These are phyloP conservation scores for Colletotrichum noveboracense DNA, from an alignment of 2,329 filamentous ascomycete species.

Conservation along the genomic window DNA sequence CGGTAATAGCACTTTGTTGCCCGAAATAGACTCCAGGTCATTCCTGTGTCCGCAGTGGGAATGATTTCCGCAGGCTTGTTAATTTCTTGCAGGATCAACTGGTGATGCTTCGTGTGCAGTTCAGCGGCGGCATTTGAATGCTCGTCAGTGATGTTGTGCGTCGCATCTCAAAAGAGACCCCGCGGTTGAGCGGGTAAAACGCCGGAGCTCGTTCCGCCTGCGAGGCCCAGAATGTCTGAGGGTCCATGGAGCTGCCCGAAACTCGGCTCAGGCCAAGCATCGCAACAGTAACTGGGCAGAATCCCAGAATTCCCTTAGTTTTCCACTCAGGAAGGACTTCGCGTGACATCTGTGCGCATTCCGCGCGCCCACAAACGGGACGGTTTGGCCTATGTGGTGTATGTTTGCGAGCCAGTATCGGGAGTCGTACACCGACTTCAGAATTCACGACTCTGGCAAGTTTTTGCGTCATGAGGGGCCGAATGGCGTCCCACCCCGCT, in stretches of 20 bases:
- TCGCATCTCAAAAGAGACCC: not conserved
- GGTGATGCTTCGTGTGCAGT: not conserved
- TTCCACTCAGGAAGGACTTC: not conserved
- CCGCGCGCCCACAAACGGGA: not conserved
- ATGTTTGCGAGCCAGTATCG: not conserved
- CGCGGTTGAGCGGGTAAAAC: not conserved
- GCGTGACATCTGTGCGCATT: not conserved
- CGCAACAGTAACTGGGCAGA: not conserved
- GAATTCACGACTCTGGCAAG: not conserved
- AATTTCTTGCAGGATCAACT: not conserved
- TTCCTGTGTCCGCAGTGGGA: not conserved
- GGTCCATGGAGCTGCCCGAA: not conserved
- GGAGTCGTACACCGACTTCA: not conserved
- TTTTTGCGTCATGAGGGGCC: not conserved
- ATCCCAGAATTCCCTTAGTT: not conserved
- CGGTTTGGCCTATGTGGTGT: not conserved
- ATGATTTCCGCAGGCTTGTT: not conserved
- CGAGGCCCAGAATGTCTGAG: not conserved
- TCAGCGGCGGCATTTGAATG: not conserved
- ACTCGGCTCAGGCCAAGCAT: not conserved
- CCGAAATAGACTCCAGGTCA: not conserved
- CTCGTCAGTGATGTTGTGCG: not conserved
- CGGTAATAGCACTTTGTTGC: not conserved
- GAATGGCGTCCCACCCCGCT: not conserved
- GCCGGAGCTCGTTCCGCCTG: not conserved